Percentiles rank a stretch among this genome's conserved stretches.
Conservation (phyloP, 257 asterid genomes). For the Buddleja alternifolia region DNA sequence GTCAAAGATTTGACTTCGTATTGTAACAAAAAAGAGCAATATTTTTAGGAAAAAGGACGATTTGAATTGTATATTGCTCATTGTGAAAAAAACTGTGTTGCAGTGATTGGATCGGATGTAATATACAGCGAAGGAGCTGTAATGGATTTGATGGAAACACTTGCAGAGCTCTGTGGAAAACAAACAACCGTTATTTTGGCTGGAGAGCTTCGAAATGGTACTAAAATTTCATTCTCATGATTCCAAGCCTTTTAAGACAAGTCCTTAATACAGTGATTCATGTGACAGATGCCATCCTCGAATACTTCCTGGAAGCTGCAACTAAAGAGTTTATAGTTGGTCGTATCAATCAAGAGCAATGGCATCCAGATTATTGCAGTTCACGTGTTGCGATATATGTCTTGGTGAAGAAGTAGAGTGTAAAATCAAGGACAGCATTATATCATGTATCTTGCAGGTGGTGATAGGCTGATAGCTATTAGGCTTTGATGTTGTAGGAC, state of each 20-base stretch:
- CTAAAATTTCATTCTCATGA: background rate
- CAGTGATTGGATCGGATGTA: slow-evolving; percentile 91
- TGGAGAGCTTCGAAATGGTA: slow-evolving; percentile 97
- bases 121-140: slow-evolving; percentile 91
- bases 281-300: slow-evolving; percentile 82
- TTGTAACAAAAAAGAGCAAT: too few relatives aligned
- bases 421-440: background rate
- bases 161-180: slow-evolving; percentile 63
- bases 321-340: slow-evolving; percentile 68
- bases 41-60: too few relatives aligned
- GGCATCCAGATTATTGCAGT: slow-evolving; percentile 90
- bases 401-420: slow-evolving; percentile 61
- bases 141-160: slow-evolving; percentile 71
- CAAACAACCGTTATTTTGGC: slow-evolving; percentile 83
- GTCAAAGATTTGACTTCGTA: too few relatives aligned
- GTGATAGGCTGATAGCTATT: background rate
- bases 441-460: background rate
- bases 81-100: slow-evolving; percentile 15
- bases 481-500: background rate
- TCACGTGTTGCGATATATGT: slow-evolving; percentile 74
- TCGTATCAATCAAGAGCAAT: slow-evolving; percentile 66
- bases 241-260: background rate
- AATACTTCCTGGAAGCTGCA: slow-evolving; percentile 82
- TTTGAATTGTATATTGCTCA: background rate
- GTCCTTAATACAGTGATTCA: background rate